Conservation (phyloP, 352 stramenopile species). For the Phytophthora constricta region DNA sequence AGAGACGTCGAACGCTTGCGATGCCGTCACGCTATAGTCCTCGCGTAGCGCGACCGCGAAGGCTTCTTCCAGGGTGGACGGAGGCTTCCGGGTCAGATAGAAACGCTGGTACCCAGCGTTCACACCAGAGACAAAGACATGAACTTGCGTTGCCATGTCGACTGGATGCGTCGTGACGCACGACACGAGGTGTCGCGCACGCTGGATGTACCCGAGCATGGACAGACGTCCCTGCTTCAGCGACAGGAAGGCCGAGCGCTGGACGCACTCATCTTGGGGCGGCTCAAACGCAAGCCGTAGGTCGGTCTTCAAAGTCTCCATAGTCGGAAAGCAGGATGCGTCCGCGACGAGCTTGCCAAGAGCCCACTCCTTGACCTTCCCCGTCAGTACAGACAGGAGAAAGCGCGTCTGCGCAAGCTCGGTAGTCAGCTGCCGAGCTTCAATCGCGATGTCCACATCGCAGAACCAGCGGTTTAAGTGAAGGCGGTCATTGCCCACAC, state of each 20-base stretch:
- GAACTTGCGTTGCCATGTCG: constrained; percentile 31
- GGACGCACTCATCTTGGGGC: constrained; percentile 18
- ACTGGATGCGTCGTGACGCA: constrained; percentile 4
- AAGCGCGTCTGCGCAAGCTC: constrained; percentile 5
- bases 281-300: constrained; percentile 7
- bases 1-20: constrained; percentile 8
- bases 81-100: constrained; percentile 23
- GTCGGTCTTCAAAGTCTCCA: constrained; percentile 6
- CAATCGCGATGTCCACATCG: constrained; percentile 20
- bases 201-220: constrained; percentile 31
- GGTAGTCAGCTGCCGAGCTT: constrained; percentile 26
- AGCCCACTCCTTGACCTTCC: not conserved
- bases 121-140: constrained; percentile 29
- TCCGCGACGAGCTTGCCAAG: constrained; percentile 16
- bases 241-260: constrained; percentile 3
- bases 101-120: constrained; percentile 27
- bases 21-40: constrained; percentile 22
- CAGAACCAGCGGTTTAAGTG: constrained; percentile 11
- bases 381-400: constrained; percentile 15
- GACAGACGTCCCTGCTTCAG: constrained; percentile 24
- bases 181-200: constrained; percentile 25
- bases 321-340: constrained; percentile 15
- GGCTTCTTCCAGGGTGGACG: constrained; percentile 12
- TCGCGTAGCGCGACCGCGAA: constrained; percentile 22
- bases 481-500: constrained; percentile 10